Percentiles rank a stretch among this genome's conserved stretches.
Conservation (phyloP, 2,329 filamentous ascomycete species). For the Colletotrichum sp. region DNA sequence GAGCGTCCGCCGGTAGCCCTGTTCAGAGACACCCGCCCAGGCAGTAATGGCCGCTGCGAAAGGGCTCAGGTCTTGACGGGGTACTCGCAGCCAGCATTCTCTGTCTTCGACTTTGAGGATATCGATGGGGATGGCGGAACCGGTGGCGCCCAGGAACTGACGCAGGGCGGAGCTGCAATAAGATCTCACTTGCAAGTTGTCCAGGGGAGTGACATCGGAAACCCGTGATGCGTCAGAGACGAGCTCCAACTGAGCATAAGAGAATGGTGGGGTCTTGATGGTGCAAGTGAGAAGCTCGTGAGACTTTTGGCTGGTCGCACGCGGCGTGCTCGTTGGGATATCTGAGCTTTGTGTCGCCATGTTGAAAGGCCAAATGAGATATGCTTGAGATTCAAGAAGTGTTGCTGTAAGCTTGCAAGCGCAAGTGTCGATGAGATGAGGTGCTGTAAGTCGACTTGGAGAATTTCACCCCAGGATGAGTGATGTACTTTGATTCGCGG, state of each 20-base stretch:
- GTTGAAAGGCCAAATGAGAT: neutral
- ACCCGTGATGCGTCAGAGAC: slow-evolving; percentile 31
- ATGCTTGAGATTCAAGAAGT: neutral
- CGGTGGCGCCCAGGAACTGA: slow-evolving; percentile 74
- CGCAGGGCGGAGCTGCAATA: slow-evolving; percentile 69
- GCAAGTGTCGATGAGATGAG: neutral
- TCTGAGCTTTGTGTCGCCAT: slow-evolving; percentile 16
- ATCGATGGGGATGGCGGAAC: slow-evolving; percentile 71
- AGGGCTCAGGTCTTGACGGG: slow-evolving; percentile 62
- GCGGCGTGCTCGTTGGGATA: neutral
- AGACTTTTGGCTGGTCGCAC: slow-evolving; percentile 33
- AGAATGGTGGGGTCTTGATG: slow-evolving; percentile 56
- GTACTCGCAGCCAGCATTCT: slow-evolving; percentile 70
- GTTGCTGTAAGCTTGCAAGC: neutral
- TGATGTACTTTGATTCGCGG: slow-evolving; percentile 14
- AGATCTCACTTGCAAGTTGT: slow-evolving; percentile 66
- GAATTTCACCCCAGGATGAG: neutral
- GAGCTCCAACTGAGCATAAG: slow-evolving; percentile 63
- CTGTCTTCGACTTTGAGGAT: slow-evolving; percentile 65
- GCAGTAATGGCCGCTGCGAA: slow-evolving; percentile 71
- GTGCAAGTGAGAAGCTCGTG: slow-evolving; percentile 57
- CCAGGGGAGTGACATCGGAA: slow-evolving; percentile 40
- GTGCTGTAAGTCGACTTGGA: neutral
- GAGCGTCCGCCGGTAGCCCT: slow-evolving; percentile 54
- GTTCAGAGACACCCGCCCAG: slow-evolving; percentile 58